Evolutionary conservation across 176 grass and related monocot species (phyloP).

Genomic region (Tillandsia fasciculata): DNA sequence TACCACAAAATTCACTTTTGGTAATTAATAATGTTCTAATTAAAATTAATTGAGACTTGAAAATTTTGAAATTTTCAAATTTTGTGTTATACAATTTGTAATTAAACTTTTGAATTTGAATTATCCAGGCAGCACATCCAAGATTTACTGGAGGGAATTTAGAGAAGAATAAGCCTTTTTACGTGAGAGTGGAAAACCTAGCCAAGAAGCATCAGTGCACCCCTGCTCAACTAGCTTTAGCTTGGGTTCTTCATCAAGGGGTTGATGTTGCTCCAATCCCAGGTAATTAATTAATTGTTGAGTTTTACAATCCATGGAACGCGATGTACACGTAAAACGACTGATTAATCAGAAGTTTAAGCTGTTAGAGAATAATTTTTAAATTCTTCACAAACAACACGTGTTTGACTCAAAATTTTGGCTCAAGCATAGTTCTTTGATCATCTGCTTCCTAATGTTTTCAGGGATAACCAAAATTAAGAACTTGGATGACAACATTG

Average conservation of each 20-base stretch:
- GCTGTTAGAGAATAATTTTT: too few relatives aligned
- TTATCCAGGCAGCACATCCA: slow-evolving; percentile 33
- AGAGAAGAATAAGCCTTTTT: slow-evolving; percentile 69
- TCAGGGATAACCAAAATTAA: slow-evolving; percentile 63
- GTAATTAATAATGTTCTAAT: slow-evolving; percentile 17
- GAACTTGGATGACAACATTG: slow-evolving; percentile 60
- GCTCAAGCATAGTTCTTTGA: too few relatives aligned
- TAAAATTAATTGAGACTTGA: too few relatives aligned
- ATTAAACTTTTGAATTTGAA: not conserved
- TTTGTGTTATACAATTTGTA: not conserved
- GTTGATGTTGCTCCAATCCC: slow-evolving; percentile 72
- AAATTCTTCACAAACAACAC: too few relatives aligned
- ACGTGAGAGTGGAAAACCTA: slow-evolving; percentile 36
- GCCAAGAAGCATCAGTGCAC: slow-evolving; percentile 63
- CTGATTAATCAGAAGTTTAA: too few relatives aligned
- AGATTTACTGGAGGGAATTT: slow-evolving; percentile 52
- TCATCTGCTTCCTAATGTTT: slow-evolving; percentile 20
- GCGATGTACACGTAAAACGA: too few relatives aligned
- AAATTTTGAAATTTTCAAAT: not conserved
- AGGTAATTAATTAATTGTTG: slow-evolving; percentile 33
- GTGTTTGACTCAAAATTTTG: too few relatives aligned
- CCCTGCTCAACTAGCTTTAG: slow-evolving; percentile 53
- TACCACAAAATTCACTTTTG: slow-evolving; percentile 47
- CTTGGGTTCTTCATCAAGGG: slow-evolving; percentile 82
- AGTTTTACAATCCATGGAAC: too few relatives aligned